Conservation (phyloP, 2,329 filamentous ascomycete genomes). For the Cladosporium austrohemisphaericum region DNA sequence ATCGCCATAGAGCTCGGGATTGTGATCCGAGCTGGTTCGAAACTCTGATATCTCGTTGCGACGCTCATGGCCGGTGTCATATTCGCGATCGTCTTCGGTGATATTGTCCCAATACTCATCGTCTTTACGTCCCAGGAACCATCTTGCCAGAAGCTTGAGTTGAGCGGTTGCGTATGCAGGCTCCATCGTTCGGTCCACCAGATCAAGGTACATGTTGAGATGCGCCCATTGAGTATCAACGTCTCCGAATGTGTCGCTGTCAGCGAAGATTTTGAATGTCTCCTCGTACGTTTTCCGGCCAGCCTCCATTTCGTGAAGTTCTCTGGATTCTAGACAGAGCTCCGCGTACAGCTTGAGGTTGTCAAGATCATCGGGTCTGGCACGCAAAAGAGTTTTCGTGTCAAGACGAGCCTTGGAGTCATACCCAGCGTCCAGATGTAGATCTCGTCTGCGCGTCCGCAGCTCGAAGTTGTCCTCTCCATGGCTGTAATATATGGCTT, state of each 20-base stretch:
- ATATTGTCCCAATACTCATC: slow-evolving; percentile 74
- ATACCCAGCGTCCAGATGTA: slow-evolving; percentile 50
- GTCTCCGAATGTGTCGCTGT: slow-evolving; percentile 33
- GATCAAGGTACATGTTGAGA: slow-evolving; percentile 77
- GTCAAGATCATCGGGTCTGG: slow-evolving; percentile 51
- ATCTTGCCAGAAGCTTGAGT: slow-evolving; percentile 70
- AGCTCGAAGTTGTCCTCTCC: slow-evolving; percentile 47
- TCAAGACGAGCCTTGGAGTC: slow-evolving; percentile 47
- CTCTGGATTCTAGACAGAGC: slow-evolving; percentile 38
- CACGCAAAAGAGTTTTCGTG: slow-evolving; percentile 53
- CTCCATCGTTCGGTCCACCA: slow-evolving; percentile 63
- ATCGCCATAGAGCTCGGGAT: slow-evolving; percentile 62
- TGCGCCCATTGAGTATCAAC: slow-evolving; percentile 67
- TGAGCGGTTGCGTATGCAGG: slow-evolving; percentile 64
- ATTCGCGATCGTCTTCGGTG: slow-evolving; percentile 69
- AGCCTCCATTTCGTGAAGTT: slow-evolving; percentile 24
- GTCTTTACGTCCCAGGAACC: slow-evolving; percentile 71
- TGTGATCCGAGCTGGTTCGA: slow-evolving; percentile 44
- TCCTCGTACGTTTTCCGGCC: slow-evolving; percentile 44
- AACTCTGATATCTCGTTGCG: slow-evolving; percentile 62
- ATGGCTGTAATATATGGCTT: slow-evolving; percentile 48
- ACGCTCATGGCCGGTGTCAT: slow-evolving; percentile 71
- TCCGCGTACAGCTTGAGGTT: slow-evolving; percentile 56
- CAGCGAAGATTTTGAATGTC: slow-evolving; percentile 49
- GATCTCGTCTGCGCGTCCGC: slow-evolving; percentile 51